Evolutionary conservation across 352 stramenopile genomes (phyloP), one percentile per base, ranked within the genome.

Genomic region (Achlya hypogyna): DNA sequence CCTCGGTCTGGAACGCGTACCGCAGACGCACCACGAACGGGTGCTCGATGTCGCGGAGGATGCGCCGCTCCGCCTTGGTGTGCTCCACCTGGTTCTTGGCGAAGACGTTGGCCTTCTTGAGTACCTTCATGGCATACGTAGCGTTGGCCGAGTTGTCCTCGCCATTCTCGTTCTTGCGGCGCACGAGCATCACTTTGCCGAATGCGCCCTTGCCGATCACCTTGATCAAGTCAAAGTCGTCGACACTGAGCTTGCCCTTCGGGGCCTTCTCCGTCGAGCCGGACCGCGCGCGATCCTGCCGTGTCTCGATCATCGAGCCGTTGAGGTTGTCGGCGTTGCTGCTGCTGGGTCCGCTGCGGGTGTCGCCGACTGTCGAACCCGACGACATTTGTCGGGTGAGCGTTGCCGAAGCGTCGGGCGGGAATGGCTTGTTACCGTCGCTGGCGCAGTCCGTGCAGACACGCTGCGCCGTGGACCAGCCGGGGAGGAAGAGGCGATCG

Each of bases 191-290:
- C 2, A 98, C 94, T 75, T 98, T 98, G 40, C 94, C 94, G 70
- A 98, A 98, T 8, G 89, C 88, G 29, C 94, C 94, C 70, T 98
- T 98, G 28, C 95, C 95, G 54, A 98, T 95, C 22, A 98, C 91
- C 73, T 97, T 97, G 9, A 98, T 78, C 69, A 98, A 70, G 63
- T 98, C 87, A 69, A 98, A 98, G 74, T 98, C 94, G 42, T 97
- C 89, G 20, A 97, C 86, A 54, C 79, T 87, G 25, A 93, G 74
- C 69, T 93, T 93, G 1, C 69, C 74, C 68, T 87, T 89, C 16
- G 58, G 27, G 31, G 71, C 67, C 28, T 67, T 38, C 43, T 63
- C 58, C 0, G 69, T 66, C 75, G 25, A 76, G 70, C 47, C 78
- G 69, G 58, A 53, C 43, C 60, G 60, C n/a, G 35, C 42, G 8